phyloP scores from a whole-genome alignment of 2,329 filamentous ascomycete genomes.

The Esteya vermicola region DNA sequence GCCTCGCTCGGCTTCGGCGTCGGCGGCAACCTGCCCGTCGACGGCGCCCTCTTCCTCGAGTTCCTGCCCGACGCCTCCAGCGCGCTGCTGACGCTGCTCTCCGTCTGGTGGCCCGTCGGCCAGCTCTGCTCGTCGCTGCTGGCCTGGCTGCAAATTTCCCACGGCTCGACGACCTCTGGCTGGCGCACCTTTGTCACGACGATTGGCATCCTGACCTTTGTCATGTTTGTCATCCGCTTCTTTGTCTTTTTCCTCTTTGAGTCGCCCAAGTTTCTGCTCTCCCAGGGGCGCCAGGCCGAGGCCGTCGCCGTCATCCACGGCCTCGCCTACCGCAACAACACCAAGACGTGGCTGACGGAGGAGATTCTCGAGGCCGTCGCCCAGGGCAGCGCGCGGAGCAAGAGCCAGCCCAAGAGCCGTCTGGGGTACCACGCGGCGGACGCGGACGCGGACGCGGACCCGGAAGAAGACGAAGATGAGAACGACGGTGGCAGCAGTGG shows the following conservation, averaged over 20 bases:
- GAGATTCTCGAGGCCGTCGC: constrained; percentile 48
- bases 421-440: constrained; percentile 5
- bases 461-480: neutral
- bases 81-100: constrained; percentile 63
- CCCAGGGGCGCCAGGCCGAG: constrained; percentile 60
- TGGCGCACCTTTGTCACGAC: constrained; percentile 64
- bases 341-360: constrained; percentile 62
- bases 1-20: constrained; percentile 53
- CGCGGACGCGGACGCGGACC: neutral
- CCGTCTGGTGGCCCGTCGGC: constrained; percentile 76
- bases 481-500: neutral
- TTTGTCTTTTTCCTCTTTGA: constrained; percentile 72
- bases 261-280: constrained; percentile 72
- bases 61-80: constrained; percentile 65
- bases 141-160: constrained; percentile 63
- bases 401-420: neutral
- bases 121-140: constrained; percentile 59
- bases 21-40: constrained; percentile 64
- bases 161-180: constrained; percentile 41
- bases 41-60: constrained; percentile 71
- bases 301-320: constrained; percentile 69
- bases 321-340: constrained; percentile 57
- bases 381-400: constrained; percentile 10
- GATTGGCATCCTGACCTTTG: constrained; percentile 57
- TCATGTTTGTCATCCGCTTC: constrained; percentile 67